Base-by-base conservation (phyloP, 148 eudicot species). In the Nepenthes gracilis region DNA sequence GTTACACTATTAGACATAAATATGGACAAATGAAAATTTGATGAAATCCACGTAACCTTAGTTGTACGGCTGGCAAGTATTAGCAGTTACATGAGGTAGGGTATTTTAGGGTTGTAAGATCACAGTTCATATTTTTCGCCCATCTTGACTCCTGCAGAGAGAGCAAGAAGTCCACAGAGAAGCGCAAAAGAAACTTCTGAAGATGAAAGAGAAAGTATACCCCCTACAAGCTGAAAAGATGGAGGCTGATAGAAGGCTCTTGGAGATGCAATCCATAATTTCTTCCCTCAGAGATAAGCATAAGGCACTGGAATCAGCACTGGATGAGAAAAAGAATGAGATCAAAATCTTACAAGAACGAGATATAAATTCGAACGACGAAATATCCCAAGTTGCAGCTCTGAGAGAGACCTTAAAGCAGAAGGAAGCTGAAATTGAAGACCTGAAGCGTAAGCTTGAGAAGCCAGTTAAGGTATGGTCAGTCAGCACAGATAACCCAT, bases 281-380 rank as follows among this genome's bases (percentile, higher is more conserved):
- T 75, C 86, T 35, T 72, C 91, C 33, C 76, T 92, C 2, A 82
- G 55, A 71, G 96, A 92, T 1, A 96, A 92, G 38, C 82, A 80
- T 14, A 75, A 64, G 63, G 74, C 72, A 33, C 68, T 88, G 2
- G 93, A 83, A 64, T 66, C 62, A 1, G 59, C 89, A 12, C 78
- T 85, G 0, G 76, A 83, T 62, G 96, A 92, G 74, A 85, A 78
- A 68, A 79, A 74, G 66, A 78, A 67, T 2, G 94, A 85, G 84
- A 77, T 84, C 70, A 75, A 80, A 43, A 61, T 57, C 59, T 67
- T 85, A 10, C 55, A 50, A 36, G 72, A 63, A 15, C 66, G 48
- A 49, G 64, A 56, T 52, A 54, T 33, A 6, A 71, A 67, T 11
- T 52, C 77, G 32, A 57, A 62, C 15, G 62, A 35, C 10, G 60